These are phyloP conservation scores for Apiospora koreana DNA, from an alignment of 2,329 filamentous ascomycete genomes.

Conservation along the genomic window DNA sequence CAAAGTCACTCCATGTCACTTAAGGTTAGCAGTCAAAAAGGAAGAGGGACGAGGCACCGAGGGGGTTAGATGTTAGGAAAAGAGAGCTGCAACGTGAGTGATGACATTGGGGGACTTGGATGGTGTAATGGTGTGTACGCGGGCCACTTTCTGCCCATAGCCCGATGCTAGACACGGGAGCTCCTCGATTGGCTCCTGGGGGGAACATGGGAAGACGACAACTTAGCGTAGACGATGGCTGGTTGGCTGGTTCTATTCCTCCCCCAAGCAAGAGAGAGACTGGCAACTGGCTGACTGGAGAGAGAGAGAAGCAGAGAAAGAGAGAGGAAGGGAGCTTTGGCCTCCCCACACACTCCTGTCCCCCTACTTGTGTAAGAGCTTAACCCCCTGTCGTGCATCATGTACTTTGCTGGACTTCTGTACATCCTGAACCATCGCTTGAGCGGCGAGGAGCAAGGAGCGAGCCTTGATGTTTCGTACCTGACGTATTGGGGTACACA, in stretches of 20 bases:
- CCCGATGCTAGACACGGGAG: conserved; percentile 10
- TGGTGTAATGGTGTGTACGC: conserved; percentile 10
- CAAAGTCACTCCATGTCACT: conserved; percentile 23
- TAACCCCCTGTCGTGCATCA: not conserved
- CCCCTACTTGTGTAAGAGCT: not conserved
- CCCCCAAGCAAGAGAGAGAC: not conserved
- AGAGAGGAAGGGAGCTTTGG: not conserved
- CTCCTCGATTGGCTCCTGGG: not conserved
- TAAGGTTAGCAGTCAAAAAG: conserved; percentile 26
- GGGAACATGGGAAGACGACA: not conserved
- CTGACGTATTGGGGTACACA: not conserved
- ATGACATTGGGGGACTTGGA: conserved; percentile 9
- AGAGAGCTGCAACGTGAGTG: conserved; percentile 4
- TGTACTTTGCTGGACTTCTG: not conserved
- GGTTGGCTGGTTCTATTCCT: not conserved
- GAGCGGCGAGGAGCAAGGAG: not conserved
- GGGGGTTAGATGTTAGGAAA: not conserved
- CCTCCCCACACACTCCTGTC: not conserved
- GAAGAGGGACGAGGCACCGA: conserved; percentile 22
- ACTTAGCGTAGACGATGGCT: not conserved
- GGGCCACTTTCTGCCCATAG: not conserved
- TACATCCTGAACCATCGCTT: not conserved
- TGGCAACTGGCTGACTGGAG: no score
- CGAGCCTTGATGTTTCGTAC: not conserved
- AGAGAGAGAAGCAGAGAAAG: not conserved